Evolutionary conservation across 495 filamentous ascomycete genomes (phyloP).

Genomic region (Aspergillus diversus): DNA sequence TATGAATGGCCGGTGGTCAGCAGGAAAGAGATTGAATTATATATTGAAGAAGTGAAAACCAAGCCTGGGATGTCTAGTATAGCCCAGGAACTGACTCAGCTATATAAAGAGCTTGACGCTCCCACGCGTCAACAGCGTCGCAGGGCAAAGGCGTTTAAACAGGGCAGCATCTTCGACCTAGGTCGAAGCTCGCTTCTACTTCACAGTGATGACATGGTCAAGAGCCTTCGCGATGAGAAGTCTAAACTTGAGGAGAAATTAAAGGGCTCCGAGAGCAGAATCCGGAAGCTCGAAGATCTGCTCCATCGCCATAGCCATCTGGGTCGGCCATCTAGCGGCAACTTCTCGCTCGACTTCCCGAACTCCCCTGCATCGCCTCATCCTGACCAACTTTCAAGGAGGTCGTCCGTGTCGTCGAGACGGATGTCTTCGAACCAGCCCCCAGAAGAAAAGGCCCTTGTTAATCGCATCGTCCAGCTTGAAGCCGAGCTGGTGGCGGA

Average conservation of each 20-base stretch:
- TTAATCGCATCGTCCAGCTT: constrained; percentile 72
- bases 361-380: constrained; percentile 55
- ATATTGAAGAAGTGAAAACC: constrained; percentile 53
- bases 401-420: constrained; percentile 67
- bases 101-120: constrained; percentile 61
- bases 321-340: constrained; percentile 68
- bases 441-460: constrained; percentile 64
- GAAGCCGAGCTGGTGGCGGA: constrained; percentile 78
- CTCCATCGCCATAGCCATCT: constrained; percentile 83
- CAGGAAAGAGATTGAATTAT: constrained; percentile 59
- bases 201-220: constrained; percentile 78
- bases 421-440: constrained; percentile 69
- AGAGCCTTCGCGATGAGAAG: constrained; percentile 76
- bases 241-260: constrained; percentile 76
- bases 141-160: constrained; percentile 89
- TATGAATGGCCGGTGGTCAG: constrained; percentile 71
- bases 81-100: constrained; percentile 65
- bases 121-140: constrained; percentile 78
- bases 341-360: constrained; percentile 60
- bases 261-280: constrained; percentile 85
- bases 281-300: constrained; percentile 90
- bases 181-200: constrained; percentile 80
- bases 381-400: constrained; percentile 59
- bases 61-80: constrained; percentile 45
- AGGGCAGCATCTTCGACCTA: constrained; percentile 87